Conservation (phyloP, 2,329 filamentous ascomycete species). For the Fonsecaea pedrosoi region DNA sequence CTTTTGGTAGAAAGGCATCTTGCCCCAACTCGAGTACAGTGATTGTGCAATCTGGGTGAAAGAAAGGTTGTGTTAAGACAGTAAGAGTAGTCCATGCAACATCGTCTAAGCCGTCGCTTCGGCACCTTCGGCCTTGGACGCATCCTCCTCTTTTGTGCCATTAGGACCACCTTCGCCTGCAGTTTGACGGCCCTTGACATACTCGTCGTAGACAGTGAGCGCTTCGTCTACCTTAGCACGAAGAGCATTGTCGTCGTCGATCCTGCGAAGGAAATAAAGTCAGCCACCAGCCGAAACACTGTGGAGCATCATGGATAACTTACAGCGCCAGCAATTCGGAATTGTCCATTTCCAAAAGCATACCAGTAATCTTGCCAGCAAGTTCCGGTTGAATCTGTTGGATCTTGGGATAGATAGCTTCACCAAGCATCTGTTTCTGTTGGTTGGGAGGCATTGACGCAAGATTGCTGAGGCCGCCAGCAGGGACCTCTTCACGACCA, state of each 20-base stretch:
- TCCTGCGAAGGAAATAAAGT: conserved; percentile 59
- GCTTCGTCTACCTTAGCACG: conserved; percentile 97
- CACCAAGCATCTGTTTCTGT: conserved; percentile 98
- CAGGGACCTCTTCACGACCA: conserved; percentile 46
- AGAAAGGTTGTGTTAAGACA: conserved; percentile 24
- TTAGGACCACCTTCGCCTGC: conserved; percentile 49
- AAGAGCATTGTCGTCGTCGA: conserved; percentile 86
- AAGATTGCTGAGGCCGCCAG: conserved; percentile 60
- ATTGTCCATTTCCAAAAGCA: conserved; percentile 99
- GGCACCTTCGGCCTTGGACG: conserved; percentile 33
- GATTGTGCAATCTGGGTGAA: conserved; percentile 30
- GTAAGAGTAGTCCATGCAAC: conserved; percentile 13
- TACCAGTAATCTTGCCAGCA: conserved; percentile 98
- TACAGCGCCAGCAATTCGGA: conserved; percentile 91
- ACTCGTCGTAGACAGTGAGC: conserved; percentile 96
- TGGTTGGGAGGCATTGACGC: conserved; percentile 67
- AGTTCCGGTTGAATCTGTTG: conserved; percentile 91
- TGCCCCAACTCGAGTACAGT: conserved; percentile 33
- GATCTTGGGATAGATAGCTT: conserved; percentile 99
- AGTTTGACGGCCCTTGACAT: conserved; percentile 80
- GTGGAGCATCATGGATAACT: conserved; percentile 59
- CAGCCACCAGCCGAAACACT: conserved; percentile 37
- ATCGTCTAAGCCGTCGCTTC: conserved; percentile 36
- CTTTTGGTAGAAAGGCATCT: conserved; percentile 36
- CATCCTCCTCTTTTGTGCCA: conserved; percentile 39